Evolutionary conservation across 2,329 filamentous ascomycete genomes (phyloP).

Genomic region (Lomentospora prolificans): DNA sequence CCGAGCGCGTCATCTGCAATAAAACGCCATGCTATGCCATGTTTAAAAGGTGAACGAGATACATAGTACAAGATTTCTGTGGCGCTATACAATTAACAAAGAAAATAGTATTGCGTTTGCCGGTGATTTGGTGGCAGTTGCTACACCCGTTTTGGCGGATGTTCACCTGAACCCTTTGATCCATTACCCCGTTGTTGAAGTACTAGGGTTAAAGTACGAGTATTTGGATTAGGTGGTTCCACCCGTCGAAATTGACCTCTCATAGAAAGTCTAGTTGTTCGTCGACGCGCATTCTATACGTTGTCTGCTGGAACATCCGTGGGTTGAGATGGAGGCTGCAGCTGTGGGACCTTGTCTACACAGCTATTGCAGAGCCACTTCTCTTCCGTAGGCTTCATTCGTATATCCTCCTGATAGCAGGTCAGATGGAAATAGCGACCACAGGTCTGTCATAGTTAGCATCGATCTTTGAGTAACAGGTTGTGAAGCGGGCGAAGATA

Average conservation of each 20-base stretch:
- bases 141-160: too few relatives aligned
- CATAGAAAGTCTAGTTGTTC: not conserved
- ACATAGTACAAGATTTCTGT: not conserved
- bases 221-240: not conserved
- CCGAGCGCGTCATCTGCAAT: too few relatives aligned
- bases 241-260: not conserved
- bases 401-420: not conserved
- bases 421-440: conserved; percentile 1
- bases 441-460: conserved; percentile 1
- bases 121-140: too few relatives aligned
- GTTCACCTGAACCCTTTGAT: too few relatives aligned
- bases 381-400: not conserved
- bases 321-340: conserved; percentile 1
- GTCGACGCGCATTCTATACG: not conserved
- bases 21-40: conserved; percentile 1
- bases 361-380: conserved; percentile 8
- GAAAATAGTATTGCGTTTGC: too few relatives aligned
- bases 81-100: not conserved
- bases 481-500: not conserved
- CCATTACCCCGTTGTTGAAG: not conserved
- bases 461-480: not conserved
- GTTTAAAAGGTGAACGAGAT: not conserved
- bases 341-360: not conserved
- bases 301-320: not conserved
- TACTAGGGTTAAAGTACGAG: not conserved